phyloP scores from a whole-genome alignment of 1,284 basidiomycete genomes.

The Pseudozyma sp. region DNA sequence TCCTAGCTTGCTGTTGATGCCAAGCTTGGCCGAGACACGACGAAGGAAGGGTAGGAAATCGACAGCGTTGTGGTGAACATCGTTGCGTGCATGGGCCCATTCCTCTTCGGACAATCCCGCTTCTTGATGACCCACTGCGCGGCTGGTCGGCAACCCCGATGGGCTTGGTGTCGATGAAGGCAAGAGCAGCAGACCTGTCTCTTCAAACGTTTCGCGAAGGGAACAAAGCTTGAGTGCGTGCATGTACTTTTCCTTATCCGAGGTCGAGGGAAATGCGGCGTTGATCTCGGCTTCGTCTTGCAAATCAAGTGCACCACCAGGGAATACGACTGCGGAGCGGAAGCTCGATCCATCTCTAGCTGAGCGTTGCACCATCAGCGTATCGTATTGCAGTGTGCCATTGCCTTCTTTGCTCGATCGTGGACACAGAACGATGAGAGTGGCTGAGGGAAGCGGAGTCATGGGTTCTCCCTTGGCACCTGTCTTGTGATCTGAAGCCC shows the following conservation, averaged over 20 bases:
- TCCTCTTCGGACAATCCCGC: constrained; percentile 52
- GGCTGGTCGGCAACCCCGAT: constrained; percentile 39
- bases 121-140: constrained; percentile 57
- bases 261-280: constrained; percentile 12
- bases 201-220: constrained; percentile 63
- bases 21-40: constrained; percentile 35
- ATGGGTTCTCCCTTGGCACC: constrained; percentile 58
- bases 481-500: constrained; percentile 54
- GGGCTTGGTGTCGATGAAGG: constrained; percentile 29
- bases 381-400: constrained; percentile 31
- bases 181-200: constrained; percentile 59
- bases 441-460: constrained; percentile 61
- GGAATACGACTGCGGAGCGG: constrained; percentile 63
- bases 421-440: constrained; percentile 62
- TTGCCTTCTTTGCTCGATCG: constrained; percentile 10
- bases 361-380: constrained; percentile 60
- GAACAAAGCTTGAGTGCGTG: constrained; percentile 56
- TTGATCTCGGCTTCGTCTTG: constrained; percentile 50
- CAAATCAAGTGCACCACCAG: constrained; percentile 59
- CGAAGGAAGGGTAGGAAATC: constrained; percentile 55
- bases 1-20: constrained; percentile 11
- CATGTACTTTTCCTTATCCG: constrained; percentile 40
- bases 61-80: constrained; percentile 61
- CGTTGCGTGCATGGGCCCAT: constrained; percentile 53
- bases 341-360: constrained; percentile 59